Conservation (phyloP, 139 green algal genomes). For the Chara braunii region DNA sequence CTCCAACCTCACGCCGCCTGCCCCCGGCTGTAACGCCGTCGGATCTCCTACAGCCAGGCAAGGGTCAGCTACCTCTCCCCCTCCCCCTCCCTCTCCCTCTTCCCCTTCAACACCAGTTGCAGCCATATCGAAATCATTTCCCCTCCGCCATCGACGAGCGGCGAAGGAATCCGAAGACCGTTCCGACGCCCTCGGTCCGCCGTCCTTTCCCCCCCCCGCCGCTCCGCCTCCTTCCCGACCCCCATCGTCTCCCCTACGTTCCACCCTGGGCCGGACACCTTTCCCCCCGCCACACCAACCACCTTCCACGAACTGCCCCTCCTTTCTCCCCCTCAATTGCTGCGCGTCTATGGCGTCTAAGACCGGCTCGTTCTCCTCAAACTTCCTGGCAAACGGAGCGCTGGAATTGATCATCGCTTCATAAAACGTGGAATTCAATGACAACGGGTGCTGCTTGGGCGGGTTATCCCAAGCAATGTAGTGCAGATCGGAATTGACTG, state of each 20-base stretch:
- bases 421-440: not conserved
- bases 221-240: not conserved
- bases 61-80: not conserved
- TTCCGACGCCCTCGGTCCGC: no score
- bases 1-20: slow-evolving; percentile 5
- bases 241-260: not conserved
- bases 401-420: not conserved
- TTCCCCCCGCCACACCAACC: not conserved
- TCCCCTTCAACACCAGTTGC: not conserved
- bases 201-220: not conserved
- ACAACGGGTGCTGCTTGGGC: slow-evolving; percentile 2
- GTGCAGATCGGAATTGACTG: slow-evolving; percentile 16
- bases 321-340: no score
- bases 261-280: not conserved
- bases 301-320: no score
- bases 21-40: not conserved
- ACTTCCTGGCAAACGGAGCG: not conserved
- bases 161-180: no score
- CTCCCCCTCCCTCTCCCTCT: not conserved
- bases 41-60: slow-evolving; percentile 3
- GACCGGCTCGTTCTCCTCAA: not conserved
- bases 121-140: not conserved
- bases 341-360: not conserved
- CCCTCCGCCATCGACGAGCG: no score
- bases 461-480: slow-evolving; percentile 26